These are phyloP conservation scores for Linderina pennispora DNA, from an alignment of 192 early-diverging fungal genomes.

Conservation along the genomic window DNA sequence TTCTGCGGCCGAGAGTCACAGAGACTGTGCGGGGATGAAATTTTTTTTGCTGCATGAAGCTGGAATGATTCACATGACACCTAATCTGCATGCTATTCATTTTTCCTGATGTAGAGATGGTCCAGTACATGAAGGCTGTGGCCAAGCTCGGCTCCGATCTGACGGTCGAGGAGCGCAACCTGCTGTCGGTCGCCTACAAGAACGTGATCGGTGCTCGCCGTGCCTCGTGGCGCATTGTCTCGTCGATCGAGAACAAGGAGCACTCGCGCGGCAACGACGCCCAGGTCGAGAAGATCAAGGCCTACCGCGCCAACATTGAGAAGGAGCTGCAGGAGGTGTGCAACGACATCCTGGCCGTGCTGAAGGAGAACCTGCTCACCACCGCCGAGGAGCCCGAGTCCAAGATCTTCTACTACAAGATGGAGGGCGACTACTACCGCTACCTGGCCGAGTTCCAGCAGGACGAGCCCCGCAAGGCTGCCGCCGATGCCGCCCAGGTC, in stretches of 20 bases:
- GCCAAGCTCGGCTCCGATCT: conserved; percentile 88
- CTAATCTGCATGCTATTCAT: too few species aligned
- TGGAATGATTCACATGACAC: too few species aligned
- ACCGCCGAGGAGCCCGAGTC: conserved; percentile 92
- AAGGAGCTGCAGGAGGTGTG: conserved; percentile 91
- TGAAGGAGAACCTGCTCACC: conserved; percentile 87
- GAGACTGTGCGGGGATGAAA: too few species aligned
- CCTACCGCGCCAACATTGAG: conserved; percentile 95
- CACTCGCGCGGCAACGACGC: conserved; percentile 84
- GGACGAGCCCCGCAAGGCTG: conserved; percentile 76
- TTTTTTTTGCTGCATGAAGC: too few species aligned
- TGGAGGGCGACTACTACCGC: conserved; percentile 99
- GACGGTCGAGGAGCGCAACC: conserved; percentile 97
- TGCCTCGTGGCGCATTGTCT: conserved; percentile 98
- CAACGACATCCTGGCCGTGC: conserved; percentile 88
- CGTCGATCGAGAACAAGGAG: conserved; percentile 99
- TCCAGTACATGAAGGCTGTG: conserved; percentile 82
- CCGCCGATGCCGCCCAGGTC: conserved; percentile 78
- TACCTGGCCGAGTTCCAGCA: conserved; percentile 97
- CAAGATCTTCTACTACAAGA: conserved; percentile 99
- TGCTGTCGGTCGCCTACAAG: conserved; percentile 99
- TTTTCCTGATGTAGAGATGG: conserved; percentile 69
- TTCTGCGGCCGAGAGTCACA: too few species aligned
- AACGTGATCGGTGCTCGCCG: conserved; percentile 99
- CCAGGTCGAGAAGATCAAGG: conserved; percentile 91